These are phyloP conservation scores for Exophiala bonariae DNA, from an alignment of 2,329 filamentous ascomycete genomes.

Conservation along the genomic window DNA sequence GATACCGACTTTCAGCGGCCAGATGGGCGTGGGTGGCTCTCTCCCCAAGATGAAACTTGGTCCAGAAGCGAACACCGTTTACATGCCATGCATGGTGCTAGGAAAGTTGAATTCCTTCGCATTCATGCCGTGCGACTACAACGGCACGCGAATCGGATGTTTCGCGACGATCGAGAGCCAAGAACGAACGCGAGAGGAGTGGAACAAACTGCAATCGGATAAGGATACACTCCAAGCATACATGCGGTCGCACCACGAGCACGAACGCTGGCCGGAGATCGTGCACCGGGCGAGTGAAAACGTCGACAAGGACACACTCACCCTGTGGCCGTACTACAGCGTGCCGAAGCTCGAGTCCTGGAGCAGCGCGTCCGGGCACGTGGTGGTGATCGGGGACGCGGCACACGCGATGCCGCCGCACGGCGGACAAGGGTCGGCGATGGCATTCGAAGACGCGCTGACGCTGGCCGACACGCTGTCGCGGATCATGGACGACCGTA, in stretches of 20 bases:
- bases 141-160: slow-evolving; percentile 9
- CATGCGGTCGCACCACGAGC: slow-evolving; percentile 13
- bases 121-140: slow-evolving; percentile 17
- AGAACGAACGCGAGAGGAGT: slow-evolving; percentile 23
- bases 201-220: slow-evolving; percentile 20
- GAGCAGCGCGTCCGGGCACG: slow-evolving; percentile 16
- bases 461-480: slow-evolving; percentile 23
- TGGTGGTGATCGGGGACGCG: slow-evolving; percentile 25
- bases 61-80: slow-evolving; percentile 1
- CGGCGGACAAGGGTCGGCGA: slow-evolving; percentile 23
- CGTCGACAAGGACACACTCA: slow-evolving; percentile 14
- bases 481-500: slow-evolving; percentile 1
- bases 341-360: slow-evolving; percentile 24
- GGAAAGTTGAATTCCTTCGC: slow-evolving; percentile 21
- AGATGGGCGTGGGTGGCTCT: slow-evolving; percentile 20
- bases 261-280: slow-evolving; percentile 17
- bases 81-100: slow-evolving; percentile 23
- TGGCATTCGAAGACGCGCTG: slow-evolving; percentile 26
- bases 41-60: slow-evolving; percentile 7
- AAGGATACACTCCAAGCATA: slow-evolving; percentile 14
- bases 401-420: slow-evolving; percentile 27
- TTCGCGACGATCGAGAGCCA: slow-evolving; percentile 20
- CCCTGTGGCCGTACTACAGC: slow-evolving; percentile 24
- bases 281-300: slow-evolving; percentile 17
- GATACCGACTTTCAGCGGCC: slow-evolving; percentile 22